Evolutionary conservation across 495 filamentous ascomycete genomes (phyloP).

Genomic region (Lentithecium fluviatile): DNA sequence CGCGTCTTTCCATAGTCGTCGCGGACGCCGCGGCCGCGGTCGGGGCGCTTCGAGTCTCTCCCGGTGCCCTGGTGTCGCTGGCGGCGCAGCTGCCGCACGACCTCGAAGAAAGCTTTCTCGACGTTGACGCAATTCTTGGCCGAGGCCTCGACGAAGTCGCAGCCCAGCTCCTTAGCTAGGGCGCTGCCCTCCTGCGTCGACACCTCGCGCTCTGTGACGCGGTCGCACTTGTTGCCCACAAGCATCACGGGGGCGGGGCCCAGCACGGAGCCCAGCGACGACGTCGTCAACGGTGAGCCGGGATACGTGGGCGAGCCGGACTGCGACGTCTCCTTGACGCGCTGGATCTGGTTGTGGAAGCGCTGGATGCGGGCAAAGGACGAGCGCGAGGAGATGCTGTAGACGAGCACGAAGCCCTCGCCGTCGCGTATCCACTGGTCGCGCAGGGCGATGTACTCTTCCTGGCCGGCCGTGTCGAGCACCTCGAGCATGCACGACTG

Average conservation of each 20-base stretch:
- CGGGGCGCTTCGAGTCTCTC: not conserved
- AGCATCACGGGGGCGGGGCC: slow-evolving; percentile 92
- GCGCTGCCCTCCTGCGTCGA: slow-evolving; percentile 95
- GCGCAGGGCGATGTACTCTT: slow-evolving; percentile 94
- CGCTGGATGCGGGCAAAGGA: slow-evolving; percentile 92
- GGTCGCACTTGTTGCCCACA: slow-evolving; percentile 97
- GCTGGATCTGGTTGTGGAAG: slow-evolving; percentile 94
- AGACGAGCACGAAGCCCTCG: slow-evolving; percentile 95
- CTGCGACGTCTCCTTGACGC: slow-evolving; percentile 90
- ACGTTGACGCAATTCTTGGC: slow-evolving; percentile 99
- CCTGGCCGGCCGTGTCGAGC: slow-evolving; percentile 96
- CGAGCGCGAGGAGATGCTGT: slow-evolving; percentile 94
- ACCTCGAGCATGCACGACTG: slow-evolving; percentile 99
- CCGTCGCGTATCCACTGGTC: slow-evolving; percentile 99
- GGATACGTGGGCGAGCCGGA: slow-evolving; percentile 67
- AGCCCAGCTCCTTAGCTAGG: slow-evolving; percentile 85
- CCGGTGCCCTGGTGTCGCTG: slow-evolving; percentile 16
- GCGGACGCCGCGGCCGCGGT: not conserved
- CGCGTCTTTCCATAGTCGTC: too few species aligned
- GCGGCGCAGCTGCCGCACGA: slow-evolving; percentile 65
- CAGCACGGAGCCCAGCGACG: slow-evolving; percentile 56
- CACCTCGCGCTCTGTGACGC: slow-evolving; percentile 91
- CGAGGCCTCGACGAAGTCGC: slow-evolving; percentile 96
- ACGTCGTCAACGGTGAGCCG: slow-evolving; percentile 66
- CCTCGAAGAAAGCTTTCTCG: slow-evolving; percentile 97